A percentile compares a stretch with the other conserved stretches of the same genome.
phyloP scores from a whole-genome alignment of 2,329 filamentous ascomycete species.

The Beauveria sp. region DNA sequence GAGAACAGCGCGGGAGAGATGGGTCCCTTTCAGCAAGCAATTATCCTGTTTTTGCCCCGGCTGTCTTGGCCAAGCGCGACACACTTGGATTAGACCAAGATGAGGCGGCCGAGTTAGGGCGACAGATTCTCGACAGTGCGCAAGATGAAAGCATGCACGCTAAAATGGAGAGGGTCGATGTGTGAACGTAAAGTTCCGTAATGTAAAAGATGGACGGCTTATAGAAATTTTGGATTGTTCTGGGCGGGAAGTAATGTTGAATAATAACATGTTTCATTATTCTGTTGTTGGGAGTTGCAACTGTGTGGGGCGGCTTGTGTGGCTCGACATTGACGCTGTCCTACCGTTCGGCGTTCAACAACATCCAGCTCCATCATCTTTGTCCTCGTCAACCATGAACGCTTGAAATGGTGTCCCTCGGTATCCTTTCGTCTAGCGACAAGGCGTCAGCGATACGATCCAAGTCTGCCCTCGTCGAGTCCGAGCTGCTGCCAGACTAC shows the following conservation, averaged over 20 bases:
- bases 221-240: slow-evolving; percentile 13
- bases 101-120: slow-evolving; percentile 25
- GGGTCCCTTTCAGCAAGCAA: slow-evolving; percentile 29
- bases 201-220: neutral
- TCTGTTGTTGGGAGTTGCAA: neutral
- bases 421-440: slow-evolving; percentile 38
- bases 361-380: neutral
- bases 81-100: slow-evolving; percentile 26
- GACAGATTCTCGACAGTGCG: slow-evolving; percentile 24
- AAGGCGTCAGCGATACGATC: slow-evolving; percentile 26
- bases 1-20: slow-evolving; percentile 28
- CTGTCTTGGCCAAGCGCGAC: slow-evolving; percentile 27
- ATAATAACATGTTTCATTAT: neutral
- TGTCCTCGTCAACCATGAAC: slow-evolving; percentile 24
- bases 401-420: slow-evolving; percentile 42
- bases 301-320: neutral
- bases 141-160: slow-evolving; percentile 26
- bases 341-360: neutral
- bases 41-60: slow-evolving; percentile 26
- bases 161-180: slow-evolving; percentile 28
- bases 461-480: slow-evolving; percentile 22
- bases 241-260: neutral
- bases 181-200: slow-evolving; percentile 31
- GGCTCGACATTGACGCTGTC: neutral
- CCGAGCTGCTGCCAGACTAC: slow-evolving; percentile 31